Percentiles rank a stretch among this genome's conserved stretches.
These are phyloP conservation scores for Fusarium sp. DNA, from an alignment of 2,329 filamentous ascomycete genomes.

Conservation along the genomic window DNA sequence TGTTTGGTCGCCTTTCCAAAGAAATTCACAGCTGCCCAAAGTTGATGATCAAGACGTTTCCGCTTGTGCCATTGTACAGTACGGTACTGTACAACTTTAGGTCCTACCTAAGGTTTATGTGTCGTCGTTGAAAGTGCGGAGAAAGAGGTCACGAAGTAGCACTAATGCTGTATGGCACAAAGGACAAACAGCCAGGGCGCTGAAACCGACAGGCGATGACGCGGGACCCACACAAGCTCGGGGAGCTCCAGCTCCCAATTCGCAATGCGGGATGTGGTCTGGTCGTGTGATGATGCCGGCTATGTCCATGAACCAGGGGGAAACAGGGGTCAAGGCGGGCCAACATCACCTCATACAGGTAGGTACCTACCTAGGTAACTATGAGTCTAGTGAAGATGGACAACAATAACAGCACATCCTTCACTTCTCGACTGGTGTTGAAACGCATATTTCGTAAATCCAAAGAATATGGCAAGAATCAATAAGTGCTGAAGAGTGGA, in stretches of 20 bases:
- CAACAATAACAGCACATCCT: conserved; percentile 4
- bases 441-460: not conserved
- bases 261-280: conserved; percentile 39
- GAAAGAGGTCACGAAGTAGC: conserved; percentile 36
- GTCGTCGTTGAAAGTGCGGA: conserved; percentile 41
- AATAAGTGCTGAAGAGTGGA: not conserved
- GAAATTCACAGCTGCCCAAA: not conserved
- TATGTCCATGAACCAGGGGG: conserved; percentile 26
- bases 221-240: conserved; percentile 47
- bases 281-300: conserved; percentile 32
- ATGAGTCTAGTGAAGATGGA: not conserved
- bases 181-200: conserved; percentile 18
- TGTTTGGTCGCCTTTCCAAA: conserved; percentile 34
- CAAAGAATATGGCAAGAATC: not conserved
- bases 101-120: conserved; percentile 3
- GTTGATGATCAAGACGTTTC: not conserved
- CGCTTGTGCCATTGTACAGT: not conserved
- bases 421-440: conserved; percentile 2
- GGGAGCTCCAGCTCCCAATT: conserved; percentile 45
- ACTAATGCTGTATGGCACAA: conserved; percentile 23
- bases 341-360: conserved; percentile 26
- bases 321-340: conserved; percentile 20
- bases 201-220: conserved; percentile 11
- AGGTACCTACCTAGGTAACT: not conserved
- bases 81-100: not conserved